Evolutionary conservation across 257 asterid species (phyloP), one percentile per base, ranked within the genome.

Genomic region (Rauvolfia tetraphylla): DNA sequence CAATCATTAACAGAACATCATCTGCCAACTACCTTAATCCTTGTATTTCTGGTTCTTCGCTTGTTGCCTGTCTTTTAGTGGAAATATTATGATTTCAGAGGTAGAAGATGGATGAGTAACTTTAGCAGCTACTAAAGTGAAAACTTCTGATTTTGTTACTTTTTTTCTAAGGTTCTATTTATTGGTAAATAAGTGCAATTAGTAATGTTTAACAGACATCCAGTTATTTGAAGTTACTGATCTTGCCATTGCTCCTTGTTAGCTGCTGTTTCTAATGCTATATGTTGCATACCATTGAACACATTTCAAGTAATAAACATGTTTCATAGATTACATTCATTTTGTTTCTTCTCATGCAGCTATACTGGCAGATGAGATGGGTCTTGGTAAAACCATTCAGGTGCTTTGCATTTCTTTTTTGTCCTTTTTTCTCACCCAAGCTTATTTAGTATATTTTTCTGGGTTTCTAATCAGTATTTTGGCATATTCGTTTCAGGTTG

Each of bases 301-400:
- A n/a, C n/a, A n/a, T n/a, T n/a, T n/a, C n/a, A n/a, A 69, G 17
- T 77, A 34, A n/a, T 58, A 25, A 58, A 41, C 3, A 27, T n/a
- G 20, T 67, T 54, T 5, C 46, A 46, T 33, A 25, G 54, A 22
- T 53, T 71, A 61, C 75, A 23, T 22, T 54, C 59, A 66, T 75
- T 81, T 5, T 23, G 17, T 66, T 76, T 69, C 31, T 54, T 65
- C 68, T 2, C 1, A 31, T 87, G 90, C 98, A 92, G 99, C 98
- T 78, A 95, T 95, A 75, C 84, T 95, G 89, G 99, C 99, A 39
- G 99, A 95, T 89, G 99, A 95, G 89, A 95, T 95, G 99, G 99
- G 99, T 76, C 99, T 95, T 83, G 99, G 99, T 59, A 95, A 95
- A 84, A 95, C 99, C 63, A 90, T 95, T 81, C 99, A 95, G 95